Conservation (phyloP, 352 stramenopile genomes). For the Globisporangium nodosum region DNA sequence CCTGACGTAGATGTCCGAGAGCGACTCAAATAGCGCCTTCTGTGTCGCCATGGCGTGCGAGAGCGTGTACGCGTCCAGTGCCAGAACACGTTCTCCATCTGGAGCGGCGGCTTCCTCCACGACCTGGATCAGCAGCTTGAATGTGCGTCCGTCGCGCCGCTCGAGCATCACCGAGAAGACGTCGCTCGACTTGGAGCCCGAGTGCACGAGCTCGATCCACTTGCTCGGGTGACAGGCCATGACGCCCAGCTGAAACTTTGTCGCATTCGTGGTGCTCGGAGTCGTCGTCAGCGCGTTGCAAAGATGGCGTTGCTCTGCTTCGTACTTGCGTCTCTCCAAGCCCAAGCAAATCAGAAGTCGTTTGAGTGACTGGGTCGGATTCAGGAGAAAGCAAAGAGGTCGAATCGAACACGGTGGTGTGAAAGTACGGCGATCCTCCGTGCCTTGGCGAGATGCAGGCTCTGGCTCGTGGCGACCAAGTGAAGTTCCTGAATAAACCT, state of each 20-base stretch:
- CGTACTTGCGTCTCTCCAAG: no score
- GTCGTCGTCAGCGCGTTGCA: no score
- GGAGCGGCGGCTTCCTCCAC: conserved; percentile 40
- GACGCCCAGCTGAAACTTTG: conserved; percentile 52
- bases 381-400: no score
- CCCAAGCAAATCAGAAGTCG: no score
- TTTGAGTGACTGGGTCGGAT: no score
- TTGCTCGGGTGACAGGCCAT: conserved; percentile 56
- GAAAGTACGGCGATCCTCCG: no score
- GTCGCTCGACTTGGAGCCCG: conserved; percentile 34
- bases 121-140: conserved; percentile 68
- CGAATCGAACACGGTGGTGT: no score
- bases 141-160: conserved; percentile 50
- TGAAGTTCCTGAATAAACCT: no score
- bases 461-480: no score
- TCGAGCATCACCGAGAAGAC: conserved; percentile 59
- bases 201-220: conserved; percentile 61
- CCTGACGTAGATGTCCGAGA: conserved; percentile 70
- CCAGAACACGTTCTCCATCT: conserved; percentile 85
- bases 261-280: no score
- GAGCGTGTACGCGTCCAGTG: conserved; percentile 57
- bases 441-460: no score
- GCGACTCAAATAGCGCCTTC: conserved; percentile 57
- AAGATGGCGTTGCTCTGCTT: no score
- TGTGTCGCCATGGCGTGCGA: conserved; percentile 68